Conservation (phyloP, 768 basidiomycete species). For the Naganishia vaughanmartiniae region DNA sequence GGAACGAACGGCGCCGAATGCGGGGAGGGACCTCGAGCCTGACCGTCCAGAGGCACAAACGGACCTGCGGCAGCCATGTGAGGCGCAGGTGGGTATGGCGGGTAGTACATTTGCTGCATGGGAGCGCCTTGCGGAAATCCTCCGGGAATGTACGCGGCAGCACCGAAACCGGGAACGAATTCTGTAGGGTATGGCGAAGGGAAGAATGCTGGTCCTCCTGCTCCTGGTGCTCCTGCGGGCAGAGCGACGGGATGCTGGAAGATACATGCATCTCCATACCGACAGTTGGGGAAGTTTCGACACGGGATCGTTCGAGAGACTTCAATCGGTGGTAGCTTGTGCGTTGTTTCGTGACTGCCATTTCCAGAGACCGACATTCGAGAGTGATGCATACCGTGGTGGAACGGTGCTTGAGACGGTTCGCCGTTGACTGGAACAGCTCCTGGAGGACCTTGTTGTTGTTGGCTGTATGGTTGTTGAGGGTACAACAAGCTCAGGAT, state of each 20-base stretch:
- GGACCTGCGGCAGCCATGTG: slow-evolving; percentile 25
- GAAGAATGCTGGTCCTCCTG: slow-evolving; percentile 38
- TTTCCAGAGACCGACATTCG: slow-evolving; percentile 29
- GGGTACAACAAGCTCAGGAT: slow-evolving; percentile 49
- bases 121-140: slow-evolving; percentile 26
- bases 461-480: background rate
- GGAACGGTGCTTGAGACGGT: background rate
- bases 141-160: background rate
- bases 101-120: slow-evolving; percentile 27
- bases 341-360: slow-evolving; percentile 34
- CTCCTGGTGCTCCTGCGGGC: slow-evolving; percentile 32
- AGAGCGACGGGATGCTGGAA: slow-evolving; percentile 43
- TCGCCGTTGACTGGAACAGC: background rate
- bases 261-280: slow-evolving; percentile 49
- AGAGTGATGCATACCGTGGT: slow-evolving; percentile 27
- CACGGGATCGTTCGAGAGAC: slow-evolving; percentile 52
- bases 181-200: slow-evolving; percentile 31
- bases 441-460: background rate
- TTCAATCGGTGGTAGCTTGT: slow-evolving; percentile 51
- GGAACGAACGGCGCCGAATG: slow-evolving; percentile 30
- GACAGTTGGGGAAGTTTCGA: slow-evolving; percentile 53
- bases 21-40: slow-evolving; percentile 31
- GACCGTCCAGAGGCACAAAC: slow-evolving; percentile 26
- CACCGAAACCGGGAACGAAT: slow-evolving; percentile 17
- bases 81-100: slow-evolving; percentile 24